Percentiles rank a stretch among this genome's conserved stretches.
Conservation (phyloP, 345 rosid species). For the Brassica napus region Da-Ae NC_063450.1:51771001-51771500, state of each 20-base stretch:
- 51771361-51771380: constrained; percentile 38
- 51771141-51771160: constrained; percentile 5
- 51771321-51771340: constrained; percentile 19
- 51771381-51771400: constrained; percentile 35
- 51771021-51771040: constrained; percentile 28
- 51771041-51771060: constrained; percentile 24
- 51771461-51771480: constrained; percentile 86
- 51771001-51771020: constrained; percentile 11
- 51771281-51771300: constrained; percentile 3
- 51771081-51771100: constrained; percentile 4
- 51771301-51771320: constrained; percentile 6
- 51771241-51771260: not conserved
- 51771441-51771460: constrained; percentile 98
- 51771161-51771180: constrained; percentile 37
- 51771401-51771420: constrained; percentile 66
- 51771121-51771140: not conserved
- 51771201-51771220: not conserved
- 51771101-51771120: not conserved
- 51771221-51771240: constrained; percentile 16
- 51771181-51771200: constrained; percentile 21
- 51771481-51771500: not conserved
- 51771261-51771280: not conserved
- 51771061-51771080: constrained; percentile 18
- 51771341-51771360: constrained; percentile 37
- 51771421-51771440: constrained; percentile 98